Base-by-base conservation (phyloP, 2,329 filamentous ascomycete genomes). In the Raffaelea albimanens region DNA sequence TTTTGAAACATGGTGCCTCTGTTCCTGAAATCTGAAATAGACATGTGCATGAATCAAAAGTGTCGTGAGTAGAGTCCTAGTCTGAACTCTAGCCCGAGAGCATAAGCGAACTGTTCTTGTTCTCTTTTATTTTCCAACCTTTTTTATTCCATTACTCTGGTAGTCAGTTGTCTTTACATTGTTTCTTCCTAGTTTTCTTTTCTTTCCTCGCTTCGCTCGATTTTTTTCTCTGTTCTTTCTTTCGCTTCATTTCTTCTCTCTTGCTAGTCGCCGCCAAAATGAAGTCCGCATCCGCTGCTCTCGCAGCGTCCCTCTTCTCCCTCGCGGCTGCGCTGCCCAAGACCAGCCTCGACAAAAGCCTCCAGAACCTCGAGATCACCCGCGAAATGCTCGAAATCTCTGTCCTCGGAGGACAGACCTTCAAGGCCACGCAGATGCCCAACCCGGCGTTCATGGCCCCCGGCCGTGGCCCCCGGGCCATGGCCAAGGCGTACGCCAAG, bases 371-470 rank as follows among this genome's bases (percentile, higher is more conserved):
- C 20, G 33, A 22, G 1, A 8, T 45, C n/a, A 45, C 42, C 36
- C 56, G 58, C 25, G 47, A 57, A 25, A 52, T 57, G 43, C 58
- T 64, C 45, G 53, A 61, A 43, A 58, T 67, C 16, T 57, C 62
- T n/a, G 63, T 59, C 2, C 53, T 66, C 10, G 67, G 64, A n/a
- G 67, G 67, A 10, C 57, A 62, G 49, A 63, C 62, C 13, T 67
- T 70, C 51, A 61, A 61, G 47, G 56, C 69, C 36, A 50, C 56
- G 1, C 67, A 70, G 55, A 57, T 68, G 56, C 29, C 59, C 31
- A 71, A 71, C 47, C 50, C 58, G 44, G 58, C 61, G 20, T 70
- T 62, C 53, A 52, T 43, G 20, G n/a, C 36, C 5, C 55, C 51
- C 49, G 61, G 59, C 31, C 54, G 39, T 50, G 58, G 45, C 53